Conservation (phyloP, 139 green algal genomes). For the Tetraselmis chui region DNA sequence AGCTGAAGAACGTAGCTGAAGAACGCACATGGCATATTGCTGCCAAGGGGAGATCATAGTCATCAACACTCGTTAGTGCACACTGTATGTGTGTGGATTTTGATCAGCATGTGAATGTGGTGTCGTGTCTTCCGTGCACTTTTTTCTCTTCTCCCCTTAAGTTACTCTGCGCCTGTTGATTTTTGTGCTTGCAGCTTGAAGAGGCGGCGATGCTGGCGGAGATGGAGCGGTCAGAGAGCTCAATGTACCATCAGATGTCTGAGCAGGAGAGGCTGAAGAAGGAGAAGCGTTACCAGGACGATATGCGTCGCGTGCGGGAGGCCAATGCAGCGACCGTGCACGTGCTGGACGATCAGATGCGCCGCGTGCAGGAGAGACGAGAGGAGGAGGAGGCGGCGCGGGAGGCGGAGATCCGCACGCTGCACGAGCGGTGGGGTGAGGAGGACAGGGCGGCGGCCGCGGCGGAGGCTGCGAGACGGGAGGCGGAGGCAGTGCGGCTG, state of each 20-base stretch:
- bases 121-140: too few species aligned
- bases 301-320: conserved; percentile 28
- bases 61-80: too few species aligned
- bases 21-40: too few species aligned
- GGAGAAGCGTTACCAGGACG: conserved; percentile 42
- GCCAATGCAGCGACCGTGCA: conserved; percentile 20
- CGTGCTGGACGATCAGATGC: conserved; percentile 40
- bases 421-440: conserved; percentile 25
- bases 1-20: not conserved
- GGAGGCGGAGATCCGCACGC: conserved; percentile 31
- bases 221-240: conserved; percentile 41
- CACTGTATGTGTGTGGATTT: too few species aligned
- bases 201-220: conserved; percentile 33
- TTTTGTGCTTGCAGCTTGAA: conserved; percentile 42
- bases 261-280: conserved; percentile 38
- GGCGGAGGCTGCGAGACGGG: conserved; percentile 24
- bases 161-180: too few species aligned
- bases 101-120: too few species aligned
- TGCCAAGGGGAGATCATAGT: too few species aligned
- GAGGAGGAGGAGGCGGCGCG: conserved; percentile 22
- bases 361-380: conserved; percentile 26
- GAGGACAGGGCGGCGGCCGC: conserved; percentile 17
- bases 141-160: too few species aligned
- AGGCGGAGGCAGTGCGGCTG: conserved; percentile 31
- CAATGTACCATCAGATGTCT: conserved; percentile 47